Percentiles rank a stretch among this genome's conserved stretches.
These are phyloP conservation scores for Tetrahymena malaccensis DNA, from an alignment of 73 alveolate species.

Conservation along the genomic window DNA sequence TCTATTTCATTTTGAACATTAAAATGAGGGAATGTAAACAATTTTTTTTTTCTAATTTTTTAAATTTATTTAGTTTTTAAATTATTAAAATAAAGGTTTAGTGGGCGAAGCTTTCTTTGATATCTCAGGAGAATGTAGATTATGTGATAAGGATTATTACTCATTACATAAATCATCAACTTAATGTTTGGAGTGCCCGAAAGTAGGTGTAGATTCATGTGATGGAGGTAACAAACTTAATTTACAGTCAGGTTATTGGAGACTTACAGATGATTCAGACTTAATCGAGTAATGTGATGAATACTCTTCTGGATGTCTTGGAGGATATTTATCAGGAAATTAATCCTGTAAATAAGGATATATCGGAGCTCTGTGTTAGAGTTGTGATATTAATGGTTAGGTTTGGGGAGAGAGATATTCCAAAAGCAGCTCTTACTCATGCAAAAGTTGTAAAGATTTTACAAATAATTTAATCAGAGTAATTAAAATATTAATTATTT, in stretches of 20 bases:
- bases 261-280: background rate
- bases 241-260: conserved; percentile 1
- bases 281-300: background rate
- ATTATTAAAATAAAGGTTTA: background rate
- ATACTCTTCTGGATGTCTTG: background rate
- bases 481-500: background rate
- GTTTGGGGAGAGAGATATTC: conserved; percentile 6
- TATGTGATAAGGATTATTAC: background rate
- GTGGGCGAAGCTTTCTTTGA: background rate
- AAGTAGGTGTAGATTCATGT: background rate
- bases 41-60: background rate
- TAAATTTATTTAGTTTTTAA: too few relatives aligned
- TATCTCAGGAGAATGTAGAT: background rate
- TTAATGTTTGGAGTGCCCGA: background rate
- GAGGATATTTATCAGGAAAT: conserved; percentile 21
- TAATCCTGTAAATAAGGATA: conserved; percentile 3
- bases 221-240: background rate
- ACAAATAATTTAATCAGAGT: background rate
- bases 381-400: background rate
- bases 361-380: conserved; percentile 22
- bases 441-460: background rate
- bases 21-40: background rate
- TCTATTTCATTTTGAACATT: background rate
- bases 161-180: background rate
- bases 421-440: background rate